Evolutionary conservation across 345 rosid genomes (phyloP).

Genomic region (Aquilaria malaccensis): DNA sequence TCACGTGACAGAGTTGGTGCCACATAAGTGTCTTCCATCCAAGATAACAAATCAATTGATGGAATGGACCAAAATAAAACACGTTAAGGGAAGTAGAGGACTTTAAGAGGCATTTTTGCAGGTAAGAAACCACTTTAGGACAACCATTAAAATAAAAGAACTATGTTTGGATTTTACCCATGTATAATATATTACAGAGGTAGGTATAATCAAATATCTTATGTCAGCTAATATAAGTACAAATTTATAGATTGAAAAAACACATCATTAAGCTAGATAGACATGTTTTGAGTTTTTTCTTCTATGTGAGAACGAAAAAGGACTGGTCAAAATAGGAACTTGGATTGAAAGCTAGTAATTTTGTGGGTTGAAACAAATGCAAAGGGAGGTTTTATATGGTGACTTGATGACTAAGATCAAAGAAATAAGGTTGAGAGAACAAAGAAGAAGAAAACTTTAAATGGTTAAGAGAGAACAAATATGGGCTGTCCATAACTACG

Average conservation of each 20-base stretch:
- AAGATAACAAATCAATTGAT: too few relatives aligned
- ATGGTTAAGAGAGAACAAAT: not conserved
- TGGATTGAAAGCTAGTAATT: not conserved
- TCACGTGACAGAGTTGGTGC: too few relatives aligned
- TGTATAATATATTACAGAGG: slow-evolving; percentile 2
- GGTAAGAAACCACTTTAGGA: too few relatives aligned
- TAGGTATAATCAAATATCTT: not conserved
- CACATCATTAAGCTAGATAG: slow-evolving; percentile 56
- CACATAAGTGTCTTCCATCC: too few relatives aligned
- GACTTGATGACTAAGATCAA: slow-evolving; percentile 20
- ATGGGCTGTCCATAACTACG: not conserved
- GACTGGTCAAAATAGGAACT: not conserved
- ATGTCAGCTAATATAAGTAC: not conserved
- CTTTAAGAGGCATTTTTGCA: too few relatives aligned
- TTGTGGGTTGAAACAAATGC: not conserved
- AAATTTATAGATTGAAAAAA: slow-evolving; percentile 8
- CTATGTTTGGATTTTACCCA: too few relatives aligned
- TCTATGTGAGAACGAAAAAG: not conserved
- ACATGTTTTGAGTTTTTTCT: not conserved
- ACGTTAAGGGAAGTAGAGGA: too few relatives aligned
- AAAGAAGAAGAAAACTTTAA: not conserved
- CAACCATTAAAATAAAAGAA: too few relatives aligned
- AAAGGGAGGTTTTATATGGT: slow-evolving; percentile 3
- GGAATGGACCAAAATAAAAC: too few relatives aligned
- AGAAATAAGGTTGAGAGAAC: slow-evolving; percentile 14